phyloP scores from a whole-genome alignment of 371 early-diverging fungal species.

The Mortierella sp. region DNA sequence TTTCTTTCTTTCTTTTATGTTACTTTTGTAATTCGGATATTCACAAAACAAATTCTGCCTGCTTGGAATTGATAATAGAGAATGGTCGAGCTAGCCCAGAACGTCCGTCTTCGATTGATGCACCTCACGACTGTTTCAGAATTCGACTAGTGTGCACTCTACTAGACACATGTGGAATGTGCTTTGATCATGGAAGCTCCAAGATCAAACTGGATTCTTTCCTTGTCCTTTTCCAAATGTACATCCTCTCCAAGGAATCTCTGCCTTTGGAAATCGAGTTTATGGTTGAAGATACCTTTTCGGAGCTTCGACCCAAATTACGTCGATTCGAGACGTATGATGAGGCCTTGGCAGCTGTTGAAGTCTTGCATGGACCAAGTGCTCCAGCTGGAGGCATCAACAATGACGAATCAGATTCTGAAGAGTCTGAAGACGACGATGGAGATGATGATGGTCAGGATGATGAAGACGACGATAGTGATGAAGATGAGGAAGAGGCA shows the following conservation, averaged over 20 bases:
- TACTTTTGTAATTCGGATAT: not conserved
- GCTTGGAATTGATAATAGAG: conserved; percentile 53
- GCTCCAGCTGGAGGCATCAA: conserved; percentile 14
- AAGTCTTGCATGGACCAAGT: conserved; percentile 52
- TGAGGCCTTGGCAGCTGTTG: conserved; percentile 81
- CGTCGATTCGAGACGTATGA: conserved; percentile 73
- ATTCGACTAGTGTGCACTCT: conserved; percentile 88
- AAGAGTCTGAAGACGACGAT: conserved; percentile 60
- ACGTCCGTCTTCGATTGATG: conserved; percentile 77
- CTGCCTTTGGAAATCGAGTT: conserved; percentile 93
- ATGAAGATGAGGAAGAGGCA: conserved; percentile 50
- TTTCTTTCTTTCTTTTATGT: conserved; percentile 3
- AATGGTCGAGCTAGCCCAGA: conserved; percentile 79
- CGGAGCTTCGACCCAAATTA: conserved; percentile 77
- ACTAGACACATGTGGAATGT: conserved; percentile 89
- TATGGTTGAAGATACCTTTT: conserved; percentile 83
- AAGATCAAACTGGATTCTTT: conserved; percentile 79
- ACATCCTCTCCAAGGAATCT: conserved; percentile 81
- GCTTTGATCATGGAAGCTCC: conserved; percentile 77
- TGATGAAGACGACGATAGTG: conserved; percentile 51
- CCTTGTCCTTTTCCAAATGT: conserved; percentile 87
- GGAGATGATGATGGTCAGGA: conserved; percentile 55
- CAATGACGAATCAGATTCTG: conserved; percentile 57
- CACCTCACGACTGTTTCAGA: conserved; percentile 93
- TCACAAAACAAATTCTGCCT: not conserved